Evolutionary conservation across 805 yeast species (phyloP).

Genomic region (Ogataea neopini): DNA sequence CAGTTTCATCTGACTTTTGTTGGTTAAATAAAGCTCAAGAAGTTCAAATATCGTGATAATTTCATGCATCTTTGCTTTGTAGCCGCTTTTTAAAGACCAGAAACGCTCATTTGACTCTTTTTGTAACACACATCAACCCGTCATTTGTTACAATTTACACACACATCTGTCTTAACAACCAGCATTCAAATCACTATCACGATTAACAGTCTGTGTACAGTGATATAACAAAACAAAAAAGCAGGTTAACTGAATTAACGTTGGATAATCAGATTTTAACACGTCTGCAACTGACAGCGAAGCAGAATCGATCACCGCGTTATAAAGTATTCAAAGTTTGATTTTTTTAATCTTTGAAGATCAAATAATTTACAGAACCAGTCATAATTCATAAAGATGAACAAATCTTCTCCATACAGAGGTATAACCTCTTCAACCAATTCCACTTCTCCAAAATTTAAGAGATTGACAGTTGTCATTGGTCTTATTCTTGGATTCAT

Average conservation of each 20-base stretch:
- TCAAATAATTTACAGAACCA: no score
- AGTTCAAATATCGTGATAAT: not conserved
- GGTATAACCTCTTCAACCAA: conserved; percentile 23
- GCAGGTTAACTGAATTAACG: not conserved
- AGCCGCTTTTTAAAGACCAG: not conserved
- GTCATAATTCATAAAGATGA: conserved; percentile 14
- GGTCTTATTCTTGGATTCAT: conserved; percentile 32
- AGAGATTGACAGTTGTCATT: conserved; percentile 26
- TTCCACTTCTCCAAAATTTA: conserved; percentile 24
- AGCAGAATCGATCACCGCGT: not conserved
- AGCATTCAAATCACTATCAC: not conserved
- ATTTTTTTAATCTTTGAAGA: not conserved
- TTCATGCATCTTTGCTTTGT: not conserved
- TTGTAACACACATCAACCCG: conserved; percentile 4
- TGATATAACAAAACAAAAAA: not conserved
- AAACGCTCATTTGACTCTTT: not conserved
- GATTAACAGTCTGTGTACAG: not conserved
- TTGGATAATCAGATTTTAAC: no score
- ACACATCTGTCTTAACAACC: not conserved
- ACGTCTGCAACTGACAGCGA: conserved; percentile 3
- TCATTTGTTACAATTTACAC: not conserved
- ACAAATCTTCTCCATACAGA: conserved; percentile 27
- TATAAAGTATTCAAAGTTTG: not conserved
- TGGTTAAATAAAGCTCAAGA: not conserved
- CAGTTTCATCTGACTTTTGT: not conserved